These are phyloP conservation scores for Agrocybe pediades DNA, from an alignment of 768 basidiomycete species.

Conservation along the genomic window DNA sequence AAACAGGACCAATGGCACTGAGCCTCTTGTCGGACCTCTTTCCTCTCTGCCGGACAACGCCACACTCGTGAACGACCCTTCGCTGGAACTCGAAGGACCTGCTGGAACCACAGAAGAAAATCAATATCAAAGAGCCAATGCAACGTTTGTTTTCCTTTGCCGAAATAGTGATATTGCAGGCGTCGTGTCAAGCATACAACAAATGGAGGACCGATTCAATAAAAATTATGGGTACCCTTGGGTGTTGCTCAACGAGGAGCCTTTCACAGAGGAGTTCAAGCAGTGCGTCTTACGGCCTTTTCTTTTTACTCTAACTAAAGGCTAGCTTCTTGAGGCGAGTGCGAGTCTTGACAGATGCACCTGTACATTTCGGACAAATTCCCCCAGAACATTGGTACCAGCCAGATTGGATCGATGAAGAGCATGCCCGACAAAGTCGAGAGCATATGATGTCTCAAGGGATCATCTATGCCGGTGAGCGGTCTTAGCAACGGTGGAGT, in stretches of 20 bases:
- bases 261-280: slow-evolving; percentile 75
- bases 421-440: slow-evolving; percentile 58
- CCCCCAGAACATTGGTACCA: slow-evolving; percentile 78
- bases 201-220: slow-evolving; percentile 87
- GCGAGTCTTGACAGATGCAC: slow-evolving; percentile 54
- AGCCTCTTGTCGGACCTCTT: not conserved
- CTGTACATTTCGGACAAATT: slow-evolving; percentile 71
- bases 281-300: slow-evolving; percentile 32
- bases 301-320: not conserved
- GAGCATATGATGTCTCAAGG: slow-evolving; percentile 62
- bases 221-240: slow-evolving; percentile 73
- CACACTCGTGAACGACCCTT: not conserved
- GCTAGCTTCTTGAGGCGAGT: slow-evolving; percentile 41
- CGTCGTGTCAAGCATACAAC: slow-evolving; percentile 58
- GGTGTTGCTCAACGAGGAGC: slow-evolving; percentile 84
- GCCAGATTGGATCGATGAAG: slow-evolving; percentile 80
- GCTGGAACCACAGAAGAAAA: not conserved
- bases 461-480: slow-evolving; percentile 62
- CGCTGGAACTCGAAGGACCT: not conserved
- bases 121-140: slow-evolving; percentile 53
- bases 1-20: not conserved
- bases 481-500: slow-evolving; percentile 2
- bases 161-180: slow-evolving; percentile 55
- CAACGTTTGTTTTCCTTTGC: slow-evolving; percentile 78
- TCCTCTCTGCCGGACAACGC: not conserved